phyloP scores from a whole-genome alignment of 1,284 basidiomycete species.

The Ceratobasidium sp. region DNA sequence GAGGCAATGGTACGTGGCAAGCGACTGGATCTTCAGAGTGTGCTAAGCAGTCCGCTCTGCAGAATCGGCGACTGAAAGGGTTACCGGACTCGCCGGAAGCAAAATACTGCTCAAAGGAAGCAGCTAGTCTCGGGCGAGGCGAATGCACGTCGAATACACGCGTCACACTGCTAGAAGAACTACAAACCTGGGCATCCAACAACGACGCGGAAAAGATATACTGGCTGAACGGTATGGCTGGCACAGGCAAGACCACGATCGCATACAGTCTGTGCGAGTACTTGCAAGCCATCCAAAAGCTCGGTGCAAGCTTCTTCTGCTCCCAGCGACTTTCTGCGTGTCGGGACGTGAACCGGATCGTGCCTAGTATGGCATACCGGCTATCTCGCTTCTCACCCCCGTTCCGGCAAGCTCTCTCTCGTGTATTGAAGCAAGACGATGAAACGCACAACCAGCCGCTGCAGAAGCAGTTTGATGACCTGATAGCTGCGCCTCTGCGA shows the following conservation, averaged over 20 bases:
- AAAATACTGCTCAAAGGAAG: background rate
- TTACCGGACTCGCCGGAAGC: background rate
- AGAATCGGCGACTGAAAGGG: background rate
- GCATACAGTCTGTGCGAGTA: background rate
- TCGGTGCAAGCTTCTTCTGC: constrained; percentile 26
- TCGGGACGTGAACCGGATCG: constrained; percentile 5
- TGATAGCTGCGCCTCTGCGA: background rate
- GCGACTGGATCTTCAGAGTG: too few relatives aligned
- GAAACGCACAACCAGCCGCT: background rate
- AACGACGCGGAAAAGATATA: background rate
- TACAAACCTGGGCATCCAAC: background rate
- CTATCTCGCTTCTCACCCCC: background rate
- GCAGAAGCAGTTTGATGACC: background rate
- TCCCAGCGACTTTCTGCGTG: background rate
- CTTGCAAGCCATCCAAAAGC: background rate
- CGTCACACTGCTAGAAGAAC: background rate
- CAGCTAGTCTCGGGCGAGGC: background rate
- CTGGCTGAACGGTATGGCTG: constrained; percentile 34
- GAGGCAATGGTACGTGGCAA: background rate
- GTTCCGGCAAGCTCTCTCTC: background rate
- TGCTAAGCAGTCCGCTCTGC: too few relatives aligned
- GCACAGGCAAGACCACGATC: constrained; percentile 9
- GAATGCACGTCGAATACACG: background rate
- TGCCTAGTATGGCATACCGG: background rate
- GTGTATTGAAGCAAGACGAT: background rate